These are phyloP conservation scores for Fusarium metavorans DNA, from an alignment of 2,329 filamentous ascomycete species.

Conservation along the genomic window DNA sequence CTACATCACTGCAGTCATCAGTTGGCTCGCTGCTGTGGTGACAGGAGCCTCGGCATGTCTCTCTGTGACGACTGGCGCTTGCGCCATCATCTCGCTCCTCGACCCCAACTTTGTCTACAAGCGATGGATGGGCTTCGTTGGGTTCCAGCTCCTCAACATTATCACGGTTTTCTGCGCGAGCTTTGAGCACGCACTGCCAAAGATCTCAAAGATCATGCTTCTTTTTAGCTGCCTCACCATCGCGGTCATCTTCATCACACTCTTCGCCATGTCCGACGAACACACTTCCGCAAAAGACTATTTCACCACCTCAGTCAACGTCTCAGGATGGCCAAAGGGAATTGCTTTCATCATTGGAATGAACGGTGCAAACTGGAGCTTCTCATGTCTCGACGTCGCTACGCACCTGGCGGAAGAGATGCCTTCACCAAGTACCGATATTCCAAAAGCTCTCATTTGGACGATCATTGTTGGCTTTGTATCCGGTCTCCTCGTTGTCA, in stretches of 20 bases:
- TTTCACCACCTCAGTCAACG: conserved; percentile 39
- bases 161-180: conserved; percentile 31
- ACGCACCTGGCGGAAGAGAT: conserved; percentile 47
- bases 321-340: conserved; percentile 43
- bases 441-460: conserved; percentile 42
- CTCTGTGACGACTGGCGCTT: conserved; percentile 37
- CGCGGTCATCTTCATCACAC: conserved; percentile 38
- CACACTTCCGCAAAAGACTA: conserved; percentile 35
- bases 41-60: conserved; percentile 43
- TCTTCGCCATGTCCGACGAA: conserved; percentile 41
- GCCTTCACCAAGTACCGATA: conserved; percentile 40
- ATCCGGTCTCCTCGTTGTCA: conserved; percentile 36
- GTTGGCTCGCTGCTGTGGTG: conserved; percentile 44
- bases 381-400: conserved; percentile 46
- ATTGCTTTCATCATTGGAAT: conserved; percentile 47
- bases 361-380: conserved; percentile 47
- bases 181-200: conserved; percentile 43
- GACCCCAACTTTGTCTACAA: conserved; percentile 41
- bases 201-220: conserved; percentile 42
- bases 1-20: conserved; percentile 41
- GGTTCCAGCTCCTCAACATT: conserved; percentile 43
- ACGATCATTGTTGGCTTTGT: conserved; percentile 39
- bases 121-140: conserved; percentile 46
- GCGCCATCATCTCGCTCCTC: conserved; percentile 37
- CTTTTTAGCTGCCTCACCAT: conserved; percentile 43